Conservation (phyloP, 768 basidiomycete species). For the Russula brevipes region DNA sequence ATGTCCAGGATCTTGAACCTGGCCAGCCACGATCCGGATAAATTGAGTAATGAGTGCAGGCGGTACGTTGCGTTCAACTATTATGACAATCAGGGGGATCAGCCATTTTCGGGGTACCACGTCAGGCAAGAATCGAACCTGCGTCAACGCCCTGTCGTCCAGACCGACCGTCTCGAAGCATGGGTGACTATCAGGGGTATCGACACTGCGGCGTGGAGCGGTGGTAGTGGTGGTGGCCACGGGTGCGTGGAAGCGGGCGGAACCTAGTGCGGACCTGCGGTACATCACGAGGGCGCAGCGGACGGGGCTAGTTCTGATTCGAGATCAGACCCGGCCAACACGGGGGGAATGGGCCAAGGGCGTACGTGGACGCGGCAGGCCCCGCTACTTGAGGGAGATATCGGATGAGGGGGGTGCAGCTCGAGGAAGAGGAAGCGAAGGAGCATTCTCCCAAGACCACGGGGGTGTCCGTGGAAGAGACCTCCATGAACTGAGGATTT, state of each 20-base stretch:
- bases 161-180: constrained; percentile 14
- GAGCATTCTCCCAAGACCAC: constrained; percentile 18
- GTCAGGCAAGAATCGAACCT: not conserved
- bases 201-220: not conserved
- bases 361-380: not conserved
- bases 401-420: constrained; percentile 4
- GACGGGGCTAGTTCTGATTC: not conserved
- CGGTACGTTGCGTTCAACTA: constrained; percentile 23
- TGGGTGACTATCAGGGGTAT: constrained; percentile 8
- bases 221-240: not conserved
- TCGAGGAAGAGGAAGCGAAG: not conserved
- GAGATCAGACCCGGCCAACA: constrained; percentile 8
- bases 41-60: constrained; percentile 18
- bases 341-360: not conserved
- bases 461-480: constrained; percentile 17
- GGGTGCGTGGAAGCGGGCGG: constrained; percentile 20
- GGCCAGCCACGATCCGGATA: constrained; percentile 22
- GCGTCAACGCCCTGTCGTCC: constrained; percentile 12
- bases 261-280: constrained; percentile 18
- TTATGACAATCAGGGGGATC: not conserved
- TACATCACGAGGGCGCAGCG: constrained; percentile 15
- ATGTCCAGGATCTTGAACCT: constrained; percentile 22
- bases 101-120: not conserved
- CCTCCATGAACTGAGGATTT: constrained; percentile 18
- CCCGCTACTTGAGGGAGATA: constrained; percentile 2